These are phyloP conservation scores for Coemansia erecta DNA, from an alignment of 192 early-diverging fungal species.

Conservation along the genomic window DNA sequence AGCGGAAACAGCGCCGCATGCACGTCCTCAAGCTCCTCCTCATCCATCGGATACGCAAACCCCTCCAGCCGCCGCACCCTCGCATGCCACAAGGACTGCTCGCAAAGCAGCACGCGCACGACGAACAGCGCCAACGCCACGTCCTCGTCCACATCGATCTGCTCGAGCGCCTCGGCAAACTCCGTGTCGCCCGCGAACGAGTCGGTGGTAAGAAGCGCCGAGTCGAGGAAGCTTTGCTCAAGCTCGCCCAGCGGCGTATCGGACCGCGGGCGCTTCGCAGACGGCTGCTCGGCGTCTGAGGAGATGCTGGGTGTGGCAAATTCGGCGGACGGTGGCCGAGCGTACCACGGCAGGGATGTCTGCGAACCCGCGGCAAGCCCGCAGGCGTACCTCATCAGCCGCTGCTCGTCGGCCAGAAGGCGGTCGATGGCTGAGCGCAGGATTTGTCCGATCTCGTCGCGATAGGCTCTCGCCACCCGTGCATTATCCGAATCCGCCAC, in stretches of 20 bases:
- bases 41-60: constrained; percentile 40
- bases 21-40: constrained; percentile 31
- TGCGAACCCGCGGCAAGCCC: not conserved
- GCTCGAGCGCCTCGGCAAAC: constrained; percentile 23
- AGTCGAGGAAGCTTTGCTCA: constrained; percentile 10
- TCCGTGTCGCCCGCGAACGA: constrained; percentile 23
- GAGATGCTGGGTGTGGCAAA: not conserved
- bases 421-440: constrained; percentile 14
- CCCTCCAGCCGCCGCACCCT: constrained; percentile 16
- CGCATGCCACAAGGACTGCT: constrained; percentile 22
- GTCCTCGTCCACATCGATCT: constrained; percentile 31
- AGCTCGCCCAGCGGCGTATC: not conserved
- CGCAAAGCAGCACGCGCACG: constrained; percentile 8
- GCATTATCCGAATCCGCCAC: constrained; percentile 31
- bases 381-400: constrained; percentile 17
- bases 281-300: not conserved
- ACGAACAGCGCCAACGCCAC: constrained; percentile 30
- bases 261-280: no score
- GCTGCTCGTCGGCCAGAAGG: constrained; percentile 2
- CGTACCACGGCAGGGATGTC: constrained; percentile 7
- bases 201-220: constrained; percentile 22
- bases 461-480: constrained; percentile 54
- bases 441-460: constrained; percentile 34
- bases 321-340: not conserved
- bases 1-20: constrained; percentile 41